Percentiles rank a stretch among this genome's conserved stretches.
phyloP scores from a whole-genome alignment of 2,329 filamentous ascomycete genomes.

The Apiospora pterosperma region DNA sequence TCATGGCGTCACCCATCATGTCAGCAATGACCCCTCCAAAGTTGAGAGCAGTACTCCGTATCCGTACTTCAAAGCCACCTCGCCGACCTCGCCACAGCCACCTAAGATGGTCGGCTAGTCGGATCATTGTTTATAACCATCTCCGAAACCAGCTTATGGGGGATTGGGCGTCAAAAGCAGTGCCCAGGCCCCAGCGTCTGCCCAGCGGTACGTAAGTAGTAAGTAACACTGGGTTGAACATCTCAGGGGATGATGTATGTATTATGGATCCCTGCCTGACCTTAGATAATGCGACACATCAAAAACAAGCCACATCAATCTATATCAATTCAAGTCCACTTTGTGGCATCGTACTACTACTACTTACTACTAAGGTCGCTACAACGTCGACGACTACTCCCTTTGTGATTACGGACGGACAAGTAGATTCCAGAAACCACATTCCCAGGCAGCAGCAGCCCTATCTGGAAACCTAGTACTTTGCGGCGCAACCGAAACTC shows the following conservation, averaged over 20 bases:
- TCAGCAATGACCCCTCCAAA: background rate
- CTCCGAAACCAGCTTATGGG: background rate
- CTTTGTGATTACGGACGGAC: background rate
- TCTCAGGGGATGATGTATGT: no score
- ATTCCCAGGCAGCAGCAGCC: background rate
- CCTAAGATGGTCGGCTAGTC: background rate
- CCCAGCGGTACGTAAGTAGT: no score
- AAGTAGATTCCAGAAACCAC: background rate
- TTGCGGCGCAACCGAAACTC: background rate
- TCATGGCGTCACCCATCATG: constrained; percentile 1
- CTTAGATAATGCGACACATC: background rate
- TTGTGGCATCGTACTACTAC: background rate
- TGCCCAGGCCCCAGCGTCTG: background rate
- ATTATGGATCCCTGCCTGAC: no score
- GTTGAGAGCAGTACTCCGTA: no score
- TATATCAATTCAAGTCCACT: background rate
- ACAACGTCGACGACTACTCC: background rate
- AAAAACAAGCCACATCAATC: constrained; percentile 1
- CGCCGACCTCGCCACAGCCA: background rate
- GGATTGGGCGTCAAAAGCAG: background rate
- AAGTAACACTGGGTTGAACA: no score
- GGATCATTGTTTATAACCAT: background rate
- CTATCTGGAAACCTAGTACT: background rate
- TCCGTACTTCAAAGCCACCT: background rate
- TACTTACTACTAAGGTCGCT: background rate